phyloP scores from a whole-genome alignment of 352 stramenopile genomes.

The Albugo candida region DNA sequence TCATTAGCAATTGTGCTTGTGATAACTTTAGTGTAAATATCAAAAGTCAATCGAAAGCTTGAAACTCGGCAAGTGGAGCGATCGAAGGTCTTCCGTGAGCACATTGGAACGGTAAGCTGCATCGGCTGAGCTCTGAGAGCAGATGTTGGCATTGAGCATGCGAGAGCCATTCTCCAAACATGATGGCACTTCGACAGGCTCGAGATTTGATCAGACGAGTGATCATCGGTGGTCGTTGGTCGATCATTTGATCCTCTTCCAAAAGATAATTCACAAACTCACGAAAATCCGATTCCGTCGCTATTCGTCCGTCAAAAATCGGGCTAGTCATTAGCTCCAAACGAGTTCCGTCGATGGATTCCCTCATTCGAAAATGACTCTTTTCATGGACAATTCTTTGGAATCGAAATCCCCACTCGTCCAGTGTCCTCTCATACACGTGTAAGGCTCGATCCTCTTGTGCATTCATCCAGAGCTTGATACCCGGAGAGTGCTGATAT shows the following conservation, averaged over 20 bases:
- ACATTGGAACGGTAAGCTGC: conserved; percentile 79
- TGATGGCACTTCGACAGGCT: conserved; percentile 81
- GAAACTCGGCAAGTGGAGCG: conserved; percentile 46
- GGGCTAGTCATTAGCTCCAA: conserved; percentile 22
- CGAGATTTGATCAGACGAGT: conserved; percentile 72
- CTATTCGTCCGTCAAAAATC: conserved; percentile 46
- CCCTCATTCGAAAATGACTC: conserved; percentile 1
- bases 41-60: no score
- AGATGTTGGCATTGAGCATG: conserved; percentile 44
- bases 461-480: conserved; percentile 31
- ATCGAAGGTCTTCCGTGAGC: conserved; percentile 80
- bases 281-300: conserved; percentile 53
- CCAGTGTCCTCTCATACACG: conserved; percentile 25
- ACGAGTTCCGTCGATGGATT: conserved; percentile 1
- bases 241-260: conserved; percentile 13
- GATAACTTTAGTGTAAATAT: no score
- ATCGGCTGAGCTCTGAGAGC: conserved; percentile 46
- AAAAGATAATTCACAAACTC: conserved; percentile 40
- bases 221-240: conserved; percentile 40
- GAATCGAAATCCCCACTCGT: conserved; percentile 72
- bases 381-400: conserved; percentile 8
- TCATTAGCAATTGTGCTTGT: no score
- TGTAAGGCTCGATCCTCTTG: conserved; percentile 24
- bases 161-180: conserved; percentile 81
- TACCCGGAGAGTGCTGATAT: conserved; percentile 23